Conservation (phyloP, 1,284 basidiomycete genomes). For the Ganoderma leucocontextum region DNA sequence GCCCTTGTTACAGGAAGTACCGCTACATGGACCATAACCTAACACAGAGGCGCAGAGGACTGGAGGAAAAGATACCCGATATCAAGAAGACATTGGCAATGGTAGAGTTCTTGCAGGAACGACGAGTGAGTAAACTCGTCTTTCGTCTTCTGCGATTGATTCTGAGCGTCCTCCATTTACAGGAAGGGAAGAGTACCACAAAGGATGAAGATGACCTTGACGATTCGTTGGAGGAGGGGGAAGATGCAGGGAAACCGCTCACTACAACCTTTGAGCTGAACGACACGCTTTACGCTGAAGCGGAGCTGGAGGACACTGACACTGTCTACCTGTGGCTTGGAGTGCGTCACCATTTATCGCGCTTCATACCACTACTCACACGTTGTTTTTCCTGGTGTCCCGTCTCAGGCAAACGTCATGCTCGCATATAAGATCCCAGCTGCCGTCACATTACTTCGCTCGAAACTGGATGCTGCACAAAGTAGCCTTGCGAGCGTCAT, state of each 20-base stretch:
- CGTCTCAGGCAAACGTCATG: constrained; percentile 94
- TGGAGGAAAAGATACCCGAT: constrained; percentile 97
- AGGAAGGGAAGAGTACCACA: constrained; percentile 69
- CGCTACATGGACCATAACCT: constrained; percentile 96
- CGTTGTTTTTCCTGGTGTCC: neutral
- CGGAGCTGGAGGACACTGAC: constrained; percentile 87
- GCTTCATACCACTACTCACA: constrained; percentile 10
- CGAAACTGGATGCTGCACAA: constrained; percentile 84
- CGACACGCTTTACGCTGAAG: constrained; percentile 94
- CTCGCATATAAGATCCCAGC: constrained; percentile 90
- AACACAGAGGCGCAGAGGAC: constrained; percentile 77
- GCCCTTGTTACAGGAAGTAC: constrained; percentile 82
- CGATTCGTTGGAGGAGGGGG: constrained; percentile 52
- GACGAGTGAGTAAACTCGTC: constrained; percentile 58
- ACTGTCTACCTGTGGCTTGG: constrained; percentile 97
- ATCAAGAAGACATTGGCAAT: constrained; percentile 93
- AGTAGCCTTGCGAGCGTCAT: constrained; percentile 73
- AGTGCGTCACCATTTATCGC: constrained; percentile 60
- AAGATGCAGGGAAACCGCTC: constrained; percentile 63
- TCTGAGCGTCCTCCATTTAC: neutral
- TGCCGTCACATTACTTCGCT: constrained; percentile 79
- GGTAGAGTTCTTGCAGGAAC: constrained; percentile 84
- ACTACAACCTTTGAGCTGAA: constrained; percentile 95
- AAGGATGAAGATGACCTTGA: constrained; percentile 57
- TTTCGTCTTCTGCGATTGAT: neutral